Evolutionary conservation across 306 rosid genomes (phyloP), one percentile per base, ranked within the genome.

Genomic region (Casuarina cunninghamiana): DNA sequence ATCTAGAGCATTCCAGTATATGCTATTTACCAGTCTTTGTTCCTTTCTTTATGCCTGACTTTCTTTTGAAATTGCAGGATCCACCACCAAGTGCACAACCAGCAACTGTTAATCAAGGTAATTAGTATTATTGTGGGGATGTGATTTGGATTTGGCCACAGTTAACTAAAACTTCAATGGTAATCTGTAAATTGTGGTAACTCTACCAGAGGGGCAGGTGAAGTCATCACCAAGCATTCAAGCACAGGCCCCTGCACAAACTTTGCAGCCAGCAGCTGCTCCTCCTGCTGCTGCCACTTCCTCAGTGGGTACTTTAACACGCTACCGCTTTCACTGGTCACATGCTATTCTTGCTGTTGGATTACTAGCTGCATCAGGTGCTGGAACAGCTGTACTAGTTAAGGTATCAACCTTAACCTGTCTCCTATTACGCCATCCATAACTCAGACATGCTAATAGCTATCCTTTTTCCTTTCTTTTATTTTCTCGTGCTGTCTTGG

Each of bases 331-430:
- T 79, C 99, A 85, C 84, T 93, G 99, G 99, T 89, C 88, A 67
- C 93, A 95, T 77, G 93, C 93, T 62, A 68, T 91, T 84, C 19
- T 87, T 78, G 93, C 91, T 55, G 78, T 90, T 78, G 98, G 98
- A 70, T 5, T 94, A 21, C 74, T 94, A 85, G 86, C 95, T n/a
- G 85, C 83, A 75, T 92, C 97, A 71, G 97, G 99, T 58, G 90
- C 86, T 75, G 99, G 97, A 81, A 85, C 97, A 55, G 93, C 86
- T 82, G 41, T 95, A 48, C 69, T 95, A 79, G 71, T 95, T 77
- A 93, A 91, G 99, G 99, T 95, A 92, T 78, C 35, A 38, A 37
- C 42, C n/a, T 75, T 61, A 45, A 74, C 78, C 75, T 39, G 77
- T 69, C 17, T 46, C 45, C 69, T 8, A 35, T 75, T 66, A 37